Evolutionary conservation across 2,329 filamentous ascomycete genomes (phyloP).

Genomic region (Fusarium mangiferae): DNA sequence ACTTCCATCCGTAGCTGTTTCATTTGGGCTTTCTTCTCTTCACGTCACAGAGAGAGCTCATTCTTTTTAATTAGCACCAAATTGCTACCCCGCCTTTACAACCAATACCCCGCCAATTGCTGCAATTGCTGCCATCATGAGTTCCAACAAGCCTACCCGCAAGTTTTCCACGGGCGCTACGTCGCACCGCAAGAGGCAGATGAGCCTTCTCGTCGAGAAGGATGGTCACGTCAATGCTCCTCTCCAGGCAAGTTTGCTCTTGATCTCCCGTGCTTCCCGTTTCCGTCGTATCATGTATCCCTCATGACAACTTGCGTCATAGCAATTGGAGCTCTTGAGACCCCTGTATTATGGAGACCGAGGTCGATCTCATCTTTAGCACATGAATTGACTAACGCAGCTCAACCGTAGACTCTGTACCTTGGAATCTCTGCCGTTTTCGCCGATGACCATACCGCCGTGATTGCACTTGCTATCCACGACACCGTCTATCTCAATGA

Average conservation of each 20-base stretch:
- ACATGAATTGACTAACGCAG: conserved; percentile 16
- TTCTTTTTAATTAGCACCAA: not conserved
- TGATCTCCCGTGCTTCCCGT: not conserved
- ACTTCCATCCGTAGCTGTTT: conserved; percentile 20
- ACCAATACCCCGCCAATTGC: conserved; percentile 21
- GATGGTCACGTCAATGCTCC: conserved; percentile 57
- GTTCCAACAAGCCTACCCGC: conserved; percentile 44
- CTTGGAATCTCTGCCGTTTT: conserved; percentile 69
- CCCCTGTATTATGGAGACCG: conserved; percentile 1
- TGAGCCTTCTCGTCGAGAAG: conserved; percentile 57
- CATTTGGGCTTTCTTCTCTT: conserved; percentile 8
- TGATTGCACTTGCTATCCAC: conserved; percentile 75
- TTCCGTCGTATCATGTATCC: not conserved
- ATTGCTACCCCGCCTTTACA: conserved; percentile 21
- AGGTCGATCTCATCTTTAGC: not conserved
- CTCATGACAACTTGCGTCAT: conserved; percentile 38
- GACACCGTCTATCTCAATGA: conserved; percentile 81
- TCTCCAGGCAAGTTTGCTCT: conserved; percentile 54
- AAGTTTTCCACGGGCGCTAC: conserved; percentile 58
- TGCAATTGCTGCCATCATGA: conserved; percentile 39
- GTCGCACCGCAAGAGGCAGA: conserved; percentile 57
- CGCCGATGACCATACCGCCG: conserved; percentile 61
- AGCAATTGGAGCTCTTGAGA: not conserved
- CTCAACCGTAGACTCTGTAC: conserved; percentile 63
- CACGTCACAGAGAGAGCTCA: conserved; percentile 5